Conservation (phyloP, 1,139 yeast genomes). For the Hemisphaericaspora xylofermentans region DNA sequence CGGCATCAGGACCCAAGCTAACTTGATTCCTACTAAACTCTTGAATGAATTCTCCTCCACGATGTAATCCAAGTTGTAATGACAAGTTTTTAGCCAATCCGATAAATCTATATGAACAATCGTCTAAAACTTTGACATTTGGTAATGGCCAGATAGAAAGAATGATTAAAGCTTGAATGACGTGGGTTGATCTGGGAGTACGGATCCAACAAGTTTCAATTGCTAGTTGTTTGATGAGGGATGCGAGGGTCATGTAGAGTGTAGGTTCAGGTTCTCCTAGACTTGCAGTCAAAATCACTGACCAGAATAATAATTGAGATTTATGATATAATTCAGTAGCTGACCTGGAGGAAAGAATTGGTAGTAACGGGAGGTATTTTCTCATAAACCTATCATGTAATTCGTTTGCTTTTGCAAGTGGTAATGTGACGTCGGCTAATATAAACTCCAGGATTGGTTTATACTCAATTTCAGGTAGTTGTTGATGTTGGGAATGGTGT, state of each 20-base stretch:
- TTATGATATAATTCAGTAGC: conserved; percentile 81
- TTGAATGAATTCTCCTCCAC: conserved; percentile 83
- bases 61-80: conserved; percentile 85
- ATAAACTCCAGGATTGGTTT: conserved; percentile 50
- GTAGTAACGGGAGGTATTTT: conserved; percentile 73
- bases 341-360: conserved; percentile 68
- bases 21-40: conserved; percentile 92
- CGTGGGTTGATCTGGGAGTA: conserved; percentile 92
- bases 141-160: conserved; percentile 92
- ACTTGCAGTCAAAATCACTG: conserved; percentile 83
- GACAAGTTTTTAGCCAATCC: conserved; percentile 85
- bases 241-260: conserved; percentile 71
- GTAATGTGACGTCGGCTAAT: conserved; percentile 70
- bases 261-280: conserved; percentile 86
- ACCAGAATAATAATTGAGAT: conserved; percentile 86
- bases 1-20: conserved; percentile 80
- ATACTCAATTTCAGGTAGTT: conserved; percentile 9
- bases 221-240: conserved; percentile 81
- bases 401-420: conserved; percentile 66
- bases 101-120: conserved; percentile 83
- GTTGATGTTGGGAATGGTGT: conserved; percentile 9
- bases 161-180: conserved; percentile 82
- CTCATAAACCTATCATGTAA: conserved; percentile 68
- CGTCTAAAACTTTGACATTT: conserved; percentile 88
- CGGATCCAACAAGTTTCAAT: conserved; percentile 92